Evolutionary conservation across 352 stramenopile genomes (phyloP).

Genomic region (Globisporangium parvum): DNA sequence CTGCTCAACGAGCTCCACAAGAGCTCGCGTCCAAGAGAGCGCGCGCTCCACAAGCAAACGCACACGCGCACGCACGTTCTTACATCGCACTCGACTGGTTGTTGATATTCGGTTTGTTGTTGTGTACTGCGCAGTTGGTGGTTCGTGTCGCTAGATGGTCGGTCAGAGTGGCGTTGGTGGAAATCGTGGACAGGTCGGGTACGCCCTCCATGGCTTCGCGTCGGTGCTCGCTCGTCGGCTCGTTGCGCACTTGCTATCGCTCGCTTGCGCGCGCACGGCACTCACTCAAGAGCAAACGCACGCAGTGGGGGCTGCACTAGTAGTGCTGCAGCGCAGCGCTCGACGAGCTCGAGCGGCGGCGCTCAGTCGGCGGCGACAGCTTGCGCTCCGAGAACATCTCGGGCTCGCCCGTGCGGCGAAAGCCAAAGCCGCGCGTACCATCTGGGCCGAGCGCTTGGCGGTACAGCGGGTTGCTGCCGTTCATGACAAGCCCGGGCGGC

Average conservation of each 20-base stretch:
- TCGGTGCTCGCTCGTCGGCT: not conserved
- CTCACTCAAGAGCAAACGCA: no score
- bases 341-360: constrained; percentile 71
- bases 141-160: not conserved
- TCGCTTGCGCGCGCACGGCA: not conserved
- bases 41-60: not conserved
- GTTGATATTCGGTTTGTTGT: no score
- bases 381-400: constrained; percentile 60
- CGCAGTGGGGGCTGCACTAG: no score
- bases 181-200: no score
- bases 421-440: constrained; percentile 75
- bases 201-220: no score
- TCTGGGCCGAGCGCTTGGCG: constrained; percentile 73
- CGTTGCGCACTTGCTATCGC: not conserved
- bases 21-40: no score
- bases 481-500: constrained; percentile 31
- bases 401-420: constrained; percentile 54
- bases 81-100: no score
- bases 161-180: not conserved
- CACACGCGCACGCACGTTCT: not conserved
- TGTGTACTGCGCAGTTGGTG: no score
- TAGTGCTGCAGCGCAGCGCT: constrained; percentile 23
- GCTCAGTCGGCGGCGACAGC: constrained; percentile 41
- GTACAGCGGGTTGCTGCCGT: constrained; percentile 55
- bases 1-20: no score